Percentiles rank a stretch among this genome's conserved stretches.
Conservation (phyloP, 768 basidiomycete genomes). For the Pisolithus marmoratus region DNA sequence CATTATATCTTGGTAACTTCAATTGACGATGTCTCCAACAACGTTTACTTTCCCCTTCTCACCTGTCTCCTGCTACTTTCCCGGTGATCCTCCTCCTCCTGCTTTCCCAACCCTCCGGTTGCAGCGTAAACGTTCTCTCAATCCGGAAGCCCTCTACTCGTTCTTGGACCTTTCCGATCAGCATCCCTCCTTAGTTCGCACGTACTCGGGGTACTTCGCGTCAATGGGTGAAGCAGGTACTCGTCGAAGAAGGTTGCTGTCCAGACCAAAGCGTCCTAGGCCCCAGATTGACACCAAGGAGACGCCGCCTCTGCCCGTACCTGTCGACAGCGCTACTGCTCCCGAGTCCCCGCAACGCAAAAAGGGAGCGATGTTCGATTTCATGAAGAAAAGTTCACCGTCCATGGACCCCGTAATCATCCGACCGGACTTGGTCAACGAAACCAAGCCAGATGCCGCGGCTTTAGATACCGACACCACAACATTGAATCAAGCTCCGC, state of each 20-base stretch:
- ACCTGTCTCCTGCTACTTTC: conserved; percentile 7
- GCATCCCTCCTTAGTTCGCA: conserved; percentile 15
- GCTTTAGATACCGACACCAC: not conserved
- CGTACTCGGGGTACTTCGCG: conserved; percentile 27
- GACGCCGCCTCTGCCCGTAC: conserved; percentile 6
- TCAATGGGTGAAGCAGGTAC: conserved; percentile 17
- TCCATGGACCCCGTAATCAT: not conserved
- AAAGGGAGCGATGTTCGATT: conserved; percentile 12
- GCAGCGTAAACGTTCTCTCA: conserved; percentile 18
- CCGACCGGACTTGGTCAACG: conserved; percentile 5
- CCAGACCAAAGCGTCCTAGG: conserved; percentile 5
- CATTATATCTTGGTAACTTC: conserved; percentile 6
- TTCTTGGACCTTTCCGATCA: conserved; percentile 7
- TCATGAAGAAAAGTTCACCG: conserved; percentile 21
- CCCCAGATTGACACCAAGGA: conserved; percentile 4
- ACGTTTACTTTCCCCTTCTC: conserved; percentile 9
- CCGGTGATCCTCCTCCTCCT: conserved; percentile 8
- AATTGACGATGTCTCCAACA: conserved; percentile 14
- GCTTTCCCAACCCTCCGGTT: conserved; percentile 8
- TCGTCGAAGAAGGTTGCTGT: conserved; percentile 5
- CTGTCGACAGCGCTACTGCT: conserved; percentile 1
- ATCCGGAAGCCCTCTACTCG: conserved; percentile 2
- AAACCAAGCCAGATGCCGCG: not conserved
- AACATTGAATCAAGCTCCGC: conserved; percentile 4
- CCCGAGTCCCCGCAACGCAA: conserved; percentile 18